phyloP scores from a whole-genome alignment of 169 alveolate genomes.

The Toxoplasma gondii region DNA sequence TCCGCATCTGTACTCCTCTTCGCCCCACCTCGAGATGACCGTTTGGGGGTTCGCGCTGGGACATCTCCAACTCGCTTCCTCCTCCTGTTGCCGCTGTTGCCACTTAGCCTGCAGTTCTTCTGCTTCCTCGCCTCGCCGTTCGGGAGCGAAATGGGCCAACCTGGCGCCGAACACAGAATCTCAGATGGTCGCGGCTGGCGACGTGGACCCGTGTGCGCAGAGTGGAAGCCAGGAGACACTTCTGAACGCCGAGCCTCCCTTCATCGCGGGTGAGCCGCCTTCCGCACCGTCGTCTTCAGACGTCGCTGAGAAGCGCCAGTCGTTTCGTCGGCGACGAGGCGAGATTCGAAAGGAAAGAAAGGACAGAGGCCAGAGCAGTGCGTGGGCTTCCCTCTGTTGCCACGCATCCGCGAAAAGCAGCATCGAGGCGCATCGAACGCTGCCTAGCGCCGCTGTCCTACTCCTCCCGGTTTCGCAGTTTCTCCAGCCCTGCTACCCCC shows the following conservation, averaged over 20 bases:
- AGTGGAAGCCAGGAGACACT: too few relatives aligned
- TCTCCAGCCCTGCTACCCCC: conserved; percentile 17
- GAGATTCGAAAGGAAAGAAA: too few relatives aligned
- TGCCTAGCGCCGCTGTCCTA: conserved; percentile 5
- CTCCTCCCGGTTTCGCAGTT: conserved; percentile 4
- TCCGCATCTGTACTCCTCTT: conserved; percentile 41
- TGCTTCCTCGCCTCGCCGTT: neutral
- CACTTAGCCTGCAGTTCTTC: neutral
- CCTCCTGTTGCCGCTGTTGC: conserved; percentile 65
- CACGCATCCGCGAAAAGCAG: neutral
- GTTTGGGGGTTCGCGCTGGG: conserved; percentile 50
- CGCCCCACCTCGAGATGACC: conserved; percentile 62
- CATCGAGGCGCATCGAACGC: neutral
- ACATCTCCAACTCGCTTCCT: conserved; percentile 49
- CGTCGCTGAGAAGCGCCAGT: too few relatives aligned
- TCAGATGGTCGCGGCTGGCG: too few relatives aligned
- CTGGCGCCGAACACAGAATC: neutral
- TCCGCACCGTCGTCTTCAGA: neutral
- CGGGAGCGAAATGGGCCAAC: too few relatives aligned
- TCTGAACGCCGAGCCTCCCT: too few relatives aligned
- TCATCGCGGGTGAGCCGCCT: neutral
- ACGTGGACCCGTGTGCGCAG: too few relatives aligned
- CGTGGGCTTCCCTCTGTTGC: too few relatives aligned
- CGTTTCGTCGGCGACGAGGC: neutral
- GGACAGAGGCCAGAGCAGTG: too few relatives aligned